A percentile compares a stretch with the other conserved stretches of the same genome.
These are phyloP conservation scores for Lycium ferocissimum DNA, from an alignment of 257 asterid genomes.

Conservation along the genomic window DNA sequence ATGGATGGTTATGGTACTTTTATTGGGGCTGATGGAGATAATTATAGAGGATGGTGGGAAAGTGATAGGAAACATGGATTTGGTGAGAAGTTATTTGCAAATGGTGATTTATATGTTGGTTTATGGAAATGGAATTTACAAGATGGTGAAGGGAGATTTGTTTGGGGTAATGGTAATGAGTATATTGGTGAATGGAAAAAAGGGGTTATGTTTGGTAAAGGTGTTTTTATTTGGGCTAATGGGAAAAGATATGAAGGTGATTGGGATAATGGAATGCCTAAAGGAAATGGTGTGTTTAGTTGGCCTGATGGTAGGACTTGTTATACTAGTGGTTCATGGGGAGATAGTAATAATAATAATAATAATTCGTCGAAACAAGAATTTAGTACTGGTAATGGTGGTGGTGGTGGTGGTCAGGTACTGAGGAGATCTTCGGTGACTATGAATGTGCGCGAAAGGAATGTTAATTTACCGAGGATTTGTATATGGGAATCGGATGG, in stretches of 20 bases:
- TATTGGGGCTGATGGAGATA: constrained; percentile 35
- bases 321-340: constrained; percentile 29
- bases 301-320: constrained; percentile 41
- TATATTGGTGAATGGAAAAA: constrained; percentile 42
- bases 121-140: constrained; percentile 39
- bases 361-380: constrained; percentile 24
- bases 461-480: constrained; percentile 35
- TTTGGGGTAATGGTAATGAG: constrained; percentile 38
- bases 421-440: constrained; percentile 33
- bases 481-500: constrained; percentile 45
- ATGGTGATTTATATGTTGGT: constrained; percentile 36
- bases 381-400: background rate
- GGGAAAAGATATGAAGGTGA: constrained; percentile 44
- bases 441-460: constrained; percentile 29
- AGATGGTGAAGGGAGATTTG: constrained; percentile 38
- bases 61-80: constrained; percentile 33
- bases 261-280: constrained; percentile 38
- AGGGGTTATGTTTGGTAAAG: constrained; percentile 41
- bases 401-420: background rate
- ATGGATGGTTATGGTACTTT: constrained; percentile 36
- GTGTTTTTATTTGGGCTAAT: constrained; percentile 39
- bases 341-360: background rate
- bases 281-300: constrained; percentile 40
- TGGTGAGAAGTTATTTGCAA: constrained; percentile 36
- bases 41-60: constrained; percentile 31